Conservation (phyloP, 768 basidiomycete genomes). For the Lentinus tigrinus region DNA sequence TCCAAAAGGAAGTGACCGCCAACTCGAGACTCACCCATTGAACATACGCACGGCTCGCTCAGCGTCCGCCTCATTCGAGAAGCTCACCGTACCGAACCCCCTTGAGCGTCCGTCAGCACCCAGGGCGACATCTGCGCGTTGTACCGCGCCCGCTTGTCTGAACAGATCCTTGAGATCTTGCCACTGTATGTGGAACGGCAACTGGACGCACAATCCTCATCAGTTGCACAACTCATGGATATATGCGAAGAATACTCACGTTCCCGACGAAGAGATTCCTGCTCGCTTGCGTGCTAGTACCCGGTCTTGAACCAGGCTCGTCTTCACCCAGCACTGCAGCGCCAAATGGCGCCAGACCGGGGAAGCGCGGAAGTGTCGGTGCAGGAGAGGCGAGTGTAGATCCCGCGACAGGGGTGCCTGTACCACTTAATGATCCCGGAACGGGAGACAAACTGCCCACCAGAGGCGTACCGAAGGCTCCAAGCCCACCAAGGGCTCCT, state of each 20-base stretch:
- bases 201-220: slow-evolving; percentile 38
- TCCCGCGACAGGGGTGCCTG: slow-evolving; percentile 3
- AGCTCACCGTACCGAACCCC: slow-evolving; percentile 92
- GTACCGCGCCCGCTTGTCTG: slow-evolving; percentile 83
- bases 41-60: slow-evolving; percentile 84
- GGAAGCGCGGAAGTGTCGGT: slow-evolving; percentile 8
- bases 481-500: background rate
- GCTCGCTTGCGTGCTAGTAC: slow-evolving; percentile 23
- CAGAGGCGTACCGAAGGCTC: slow-evolving; percentile 8
- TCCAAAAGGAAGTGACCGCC: background rate
- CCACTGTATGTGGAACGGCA: slow-evolving; percentile 95
- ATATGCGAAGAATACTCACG: slow-evolving; percentile 44
- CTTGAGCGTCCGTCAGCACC: slow-evolving; percentile 82
- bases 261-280: slow-evolving; percentile 87
- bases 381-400: slow-evolving; percentile 14
- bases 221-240: background rate
- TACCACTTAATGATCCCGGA: slow-evolving; percentile 1
- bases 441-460: slow-evolving; percentile 4
- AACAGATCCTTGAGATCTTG: slow-evolving; percentile 98
- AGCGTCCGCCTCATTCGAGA: slow-evolving; percentile 80
- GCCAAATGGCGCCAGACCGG: slow-evolving; percentile 5
- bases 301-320: slow-evolving; percentile 5
- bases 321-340: background rate
- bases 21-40: slow-evolving; percentile 66
- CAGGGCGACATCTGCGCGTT: slow-evolving; percentile 88